These are phyloP conservation scores for Dactylonectria macrodidyma DNA, from an alignment of 2,329 filamentous ascomycete genomes.

Conservation along the genomic window DNA sequence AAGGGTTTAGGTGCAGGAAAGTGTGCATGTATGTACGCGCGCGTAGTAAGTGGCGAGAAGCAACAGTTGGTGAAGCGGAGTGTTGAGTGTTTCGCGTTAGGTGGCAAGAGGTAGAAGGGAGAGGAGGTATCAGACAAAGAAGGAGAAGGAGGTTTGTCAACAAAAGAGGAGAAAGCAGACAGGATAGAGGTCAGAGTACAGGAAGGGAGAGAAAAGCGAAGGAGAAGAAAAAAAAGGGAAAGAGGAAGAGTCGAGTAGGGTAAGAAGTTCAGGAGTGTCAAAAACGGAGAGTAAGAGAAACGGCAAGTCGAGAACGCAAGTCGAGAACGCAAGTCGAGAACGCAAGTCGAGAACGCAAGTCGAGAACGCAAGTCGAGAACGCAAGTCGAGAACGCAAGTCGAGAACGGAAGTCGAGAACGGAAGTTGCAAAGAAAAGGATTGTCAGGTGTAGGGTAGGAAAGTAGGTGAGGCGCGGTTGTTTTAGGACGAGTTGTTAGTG, in stretches of 20 bases:
- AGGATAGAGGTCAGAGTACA: neutral
- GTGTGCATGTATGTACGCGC: neutral
- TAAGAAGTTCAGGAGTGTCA: neutral
- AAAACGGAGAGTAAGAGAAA: neutral
- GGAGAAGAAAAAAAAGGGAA: neutral
- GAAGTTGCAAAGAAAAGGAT: neutral
- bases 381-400: too few species aligned
- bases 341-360: too few species aligned
- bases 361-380: too few species aligned
- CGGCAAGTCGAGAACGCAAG: too few species aligned
- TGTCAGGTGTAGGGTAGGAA: neutral
- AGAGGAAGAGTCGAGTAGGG: neutral
- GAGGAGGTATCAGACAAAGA: neutral
- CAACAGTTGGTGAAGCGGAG: neutral
- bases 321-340: neutral
- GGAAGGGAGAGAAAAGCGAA: neutral
- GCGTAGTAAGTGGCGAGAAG: neutral
- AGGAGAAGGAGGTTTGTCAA: neutral
- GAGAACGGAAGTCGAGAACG: too few species aligned
- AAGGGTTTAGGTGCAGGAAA: neutral
- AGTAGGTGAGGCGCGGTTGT: neutral
- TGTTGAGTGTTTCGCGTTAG: constrained; percentile 6
- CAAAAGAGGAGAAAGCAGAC: neutral
- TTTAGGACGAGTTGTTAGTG: neutral
- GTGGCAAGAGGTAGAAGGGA: neutral